These are phyloP conservation scores for Irpex sp. DNA, from an alignment of 1,284 basidiomycete species.

Conservation along the genomic window DNA sequence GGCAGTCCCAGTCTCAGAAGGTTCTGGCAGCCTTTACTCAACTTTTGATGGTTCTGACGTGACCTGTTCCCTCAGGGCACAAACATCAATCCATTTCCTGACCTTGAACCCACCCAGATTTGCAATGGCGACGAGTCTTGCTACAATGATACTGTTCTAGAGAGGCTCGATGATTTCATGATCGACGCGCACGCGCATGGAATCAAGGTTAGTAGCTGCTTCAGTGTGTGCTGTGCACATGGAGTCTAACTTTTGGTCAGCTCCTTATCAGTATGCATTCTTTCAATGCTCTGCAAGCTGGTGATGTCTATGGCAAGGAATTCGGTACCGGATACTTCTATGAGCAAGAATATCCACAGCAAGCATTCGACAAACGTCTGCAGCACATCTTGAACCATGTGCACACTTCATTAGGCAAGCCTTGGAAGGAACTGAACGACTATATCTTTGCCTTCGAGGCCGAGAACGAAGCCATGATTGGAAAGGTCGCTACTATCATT, in stretches of 20 bases:
- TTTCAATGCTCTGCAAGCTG: conserved; percentile 26
- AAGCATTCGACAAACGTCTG: conserved; percentile 27
- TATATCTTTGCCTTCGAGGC: conserved; percentile 43
- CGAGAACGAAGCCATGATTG: conserved; percentile 37
- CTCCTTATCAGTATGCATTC: conserved; percentile 32
- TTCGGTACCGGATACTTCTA: conserved; percentile 22
- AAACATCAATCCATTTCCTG: conserved; percentile 22
- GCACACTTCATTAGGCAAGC: conserved; percentile 32
- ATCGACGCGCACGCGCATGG: conserved; percentile 28
- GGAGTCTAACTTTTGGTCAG: conserved; percentile 9
- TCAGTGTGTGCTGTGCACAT: not conserved
- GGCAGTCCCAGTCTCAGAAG: conserved; percentile 23
- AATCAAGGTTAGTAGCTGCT: conserved; percentile 25
- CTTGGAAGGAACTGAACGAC: conserved; percentile 37
- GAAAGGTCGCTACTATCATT: conserved; percentile 12
- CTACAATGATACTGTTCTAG: conserved; percentile 35
- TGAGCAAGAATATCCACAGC: conserved; percentile 16
- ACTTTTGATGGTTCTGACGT: not conserved
- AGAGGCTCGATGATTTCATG: conserved; percentile 36
- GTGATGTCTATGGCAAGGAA: conserved; percentile 24
- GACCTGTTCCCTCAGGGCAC: conserved; percentile 20
- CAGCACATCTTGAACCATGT: conserved; percentile 35
- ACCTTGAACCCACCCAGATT: conserved; percentile 29
- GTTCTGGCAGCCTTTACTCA: conserved; percentile 2
- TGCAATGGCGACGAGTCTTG: conserved; percentile 23